Base-by-base conservation (phyloP, 306 rosid species). In the Biancaea sappan region DNA sequence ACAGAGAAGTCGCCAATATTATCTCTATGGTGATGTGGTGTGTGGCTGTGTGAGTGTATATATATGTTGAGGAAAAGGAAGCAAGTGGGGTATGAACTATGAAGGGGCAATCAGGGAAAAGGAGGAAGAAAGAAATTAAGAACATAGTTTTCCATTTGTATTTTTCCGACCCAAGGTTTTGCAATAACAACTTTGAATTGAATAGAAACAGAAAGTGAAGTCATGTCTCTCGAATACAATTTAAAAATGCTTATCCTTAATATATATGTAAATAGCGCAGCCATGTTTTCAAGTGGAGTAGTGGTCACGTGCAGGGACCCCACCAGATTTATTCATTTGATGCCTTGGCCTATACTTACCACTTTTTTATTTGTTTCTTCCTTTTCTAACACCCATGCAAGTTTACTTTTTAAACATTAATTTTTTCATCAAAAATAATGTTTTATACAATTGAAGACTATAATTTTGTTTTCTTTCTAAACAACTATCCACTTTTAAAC, bases 1-100 rank as follows among this genome's bases (percentile, higher is more conserved):
- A 18, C 68, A 37, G 4, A 34, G 40, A 31, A 77, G 65, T 40
- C 71, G 63, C 21, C 29, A 41, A 80, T 46, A n/a, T 31, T 2
- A 31, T 56, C 47, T 73, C 75, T 79, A 73, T 82, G 81, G 84
- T 82, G 87, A 80, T 83, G 72, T 91, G 83, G 87, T 79, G 69
- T 83, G 71, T 87, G 92, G 84, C 73, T 18, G 3, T 50, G 8
- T 18, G 1, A 16, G 2, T 34, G n/a, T n/a, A n/a, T 8, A 15
- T 7, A 31, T 1, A 15, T 57, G 71, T 65, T 53, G 12, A 37
- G 13, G 43, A 71, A 44, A 16, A 37, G 13, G 43, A 71, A 44
- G 71, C 57, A 66, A 75, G 91, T 82, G 84, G 77, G 59, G 74
- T 26, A 14, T n/a, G n/a, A 69, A 82, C n/a, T n/a, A n/a, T n/a